phyloP scores from a whole-genome alignment of 352 stramenopile species.

The Globisporangium acanthophoron region DNA sequence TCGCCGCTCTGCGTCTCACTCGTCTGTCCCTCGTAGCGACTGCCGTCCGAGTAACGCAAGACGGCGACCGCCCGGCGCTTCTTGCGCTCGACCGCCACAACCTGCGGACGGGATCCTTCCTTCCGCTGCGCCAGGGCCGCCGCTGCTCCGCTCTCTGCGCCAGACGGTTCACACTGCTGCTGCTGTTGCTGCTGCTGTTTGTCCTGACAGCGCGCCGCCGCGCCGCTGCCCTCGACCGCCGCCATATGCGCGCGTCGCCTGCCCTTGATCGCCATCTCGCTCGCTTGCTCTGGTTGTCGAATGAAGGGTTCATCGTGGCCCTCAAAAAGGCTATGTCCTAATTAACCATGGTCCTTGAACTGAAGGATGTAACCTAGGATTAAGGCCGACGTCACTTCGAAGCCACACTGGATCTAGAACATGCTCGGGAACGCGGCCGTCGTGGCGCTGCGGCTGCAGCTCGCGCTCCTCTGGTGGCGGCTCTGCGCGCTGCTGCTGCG shows the following conservation, averaged over 20 bases:
- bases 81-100: conserved; percentile 48
- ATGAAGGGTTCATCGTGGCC: no score
- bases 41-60: conserved; percentile 61
- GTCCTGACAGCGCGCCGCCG: conserved; percentile 1
- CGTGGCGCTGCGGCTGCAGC: conserved; percentile 36
- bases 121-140: conserved; percentile 12
- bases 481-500: conserved; percentile 50
- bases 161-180: background rate
- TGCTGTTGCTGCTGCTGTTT: conserved; percentile 17
- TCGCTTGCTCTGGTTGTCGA: no score
- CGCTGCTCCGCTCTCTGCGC: background rate
- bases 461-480: conserved; percentile 65
- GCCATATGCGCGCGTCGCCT: conserved; percentile 29
- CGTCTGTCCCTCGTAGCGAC: conserved; percentile 53
- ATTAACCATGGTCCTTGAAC: background rate
- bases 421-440: conserved; percentile 16
- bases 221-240: conserved; percentile 17
- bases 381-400: no score
- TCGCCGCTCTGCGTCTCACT: background rate
- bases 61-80: conserved; percentile 32
- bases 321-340: background rate
- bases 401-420: background rate
- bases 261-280: conserved; percentile 60
- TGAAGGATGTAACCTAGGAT: no score
- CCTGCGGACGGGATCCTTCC: conserved; percentile 10